Evolutionary conservation across 371 early-diverging fungal genomes (phyloP).

Genomic region (Actinomortierella ambigua): DNA sequence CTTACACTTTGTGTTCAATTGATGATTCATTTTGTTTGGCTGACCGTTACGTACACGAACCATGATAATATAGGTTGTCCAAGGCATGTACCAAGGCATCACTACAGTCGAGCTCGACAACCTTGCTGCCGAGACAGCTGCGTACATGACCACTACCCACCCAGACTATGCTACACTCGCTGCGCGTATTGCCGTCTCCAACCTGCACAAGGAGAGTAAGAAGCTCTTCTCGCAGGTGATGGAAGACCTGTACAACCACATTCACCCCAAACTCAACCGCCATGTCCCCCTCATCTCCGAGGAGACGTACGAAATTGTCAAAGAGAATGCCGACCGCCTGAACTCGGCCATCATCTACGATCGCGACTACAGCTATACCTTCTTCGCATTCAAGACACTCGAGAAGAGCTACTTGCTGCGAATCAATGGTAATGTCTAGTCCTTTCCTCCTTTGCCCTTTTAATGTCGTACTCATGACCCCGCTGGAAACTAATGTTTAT

Average conservation of each 20-base stretch:
- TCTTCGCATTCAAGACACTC: slow-evolving; percentile 99
- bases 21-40: no score
- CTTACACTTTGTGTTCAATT: no score
- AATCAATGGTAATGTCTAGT: slow-evolving; percentile 66
- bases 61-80: slow-evolving; percentile 70
- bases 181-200: slow-evolving; percentile 96
- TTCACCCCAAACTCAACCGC: slow-evolving; percentile 86
- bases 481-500: not conserved
- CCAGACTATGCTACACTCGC: slow-evolving; percentile 99
- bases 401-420: slow-evolving; percentile 95
- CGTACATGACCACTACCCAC: slow-evolving; percentile 96
- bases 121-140: slow-evolving; percentile 96
- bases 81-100: slow-evolving; percentile 97
- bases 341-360: slow-evolving; percentile 95
- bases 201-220: slow-evolving; percentile 97
- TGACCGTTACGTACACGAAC: not conserved
- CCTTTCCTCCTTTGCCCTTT: not conserved
- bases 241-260: slow-evolving; percentile 84
- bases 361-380: slow-evolving; percentile 97
- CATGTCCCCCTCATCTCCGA: slow-evolving; percentile 89
- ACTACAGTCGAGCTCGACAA: slow-evolving; percentile 98
- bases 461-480: not conserved
- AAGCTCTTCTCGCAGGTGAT: slow-evolving; percentile 91
- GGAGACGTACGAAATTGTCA: slow-evolving; percentile 75
- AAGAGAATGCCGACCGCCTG: slow-evolving; percentile 79